phyloP scores from a whole-genome alignment of 2,329 filamentous ascomycete genomes.

The Cordyceps sp. region DNA sequence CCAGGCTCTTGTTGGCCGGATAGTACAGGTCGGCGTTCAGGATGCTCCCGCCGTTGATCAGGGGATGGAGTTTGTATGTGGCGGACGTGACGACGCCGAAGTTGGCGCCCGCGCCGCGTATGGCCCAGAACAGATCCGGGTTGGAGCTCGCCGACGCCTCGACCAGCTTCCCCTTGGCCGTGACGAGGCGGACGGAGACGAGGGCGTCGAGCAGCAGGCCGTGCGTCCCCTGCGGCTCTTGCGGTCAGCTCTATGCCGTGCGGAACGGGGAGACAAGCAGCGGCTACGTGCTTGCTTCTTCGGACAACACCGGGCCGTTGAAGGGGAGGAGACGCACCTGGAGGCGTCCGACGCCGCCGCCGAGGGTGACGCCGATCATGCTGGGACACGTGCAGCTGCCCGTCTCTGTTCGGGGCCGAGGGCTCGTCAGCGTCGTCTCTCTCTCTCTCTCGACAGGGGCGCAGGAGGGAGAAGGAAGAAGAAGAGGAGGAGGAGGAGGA shows the following conservation, averaged over 20 bases:
- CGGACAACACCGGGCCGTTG: too few relatives aligned
- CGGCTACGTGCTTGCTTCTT: too few relatives aligned
- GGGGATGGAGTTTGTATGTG: conserved; percentile 13
- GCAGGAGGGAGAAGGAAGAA: too few relatives aligned
- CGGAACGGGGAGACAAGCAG: too few relatives aligned
- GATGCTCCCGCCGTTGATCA: neutral
- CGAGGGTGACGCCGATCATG: neutral
- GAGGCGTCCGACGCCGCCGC: neutral
- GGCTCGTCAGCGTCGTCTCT: too few relatives aligned
- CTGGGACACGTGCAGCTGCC: neutral
- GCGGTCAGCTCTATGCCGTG: neutral
- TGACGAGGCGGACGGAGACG: conserved; percentile 20
- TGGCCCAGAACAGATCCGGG: conserved; percentile 22
- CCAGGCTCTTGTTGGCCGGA: neutral
- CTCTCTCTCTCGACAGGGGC: too few relatives aligned
- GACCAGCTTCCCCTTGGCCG: conserved; percentile 18
- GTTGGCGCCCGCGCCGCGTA: conserved; percentile 22
- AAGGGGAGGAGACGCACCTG: too few relatives aligned
- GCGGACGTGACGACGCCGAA: conserved; percentile 26
- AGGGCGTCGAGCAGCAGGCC: conserved; percentile 31
- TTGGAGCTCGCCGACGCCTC: conserved; percentile 25
- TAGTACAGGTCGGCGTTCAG: conserved; percentile 11
- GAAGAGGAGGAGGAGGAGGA: too few relatives aligned
- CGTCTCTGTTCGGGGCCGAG: too few relatives aligned
- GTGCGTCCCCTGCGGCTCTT: conserved; percentile 29